Evolutionary conservation across 352 stramenopile species (phyloP).

Genomic region (Phytopythium montanum): DNA sequence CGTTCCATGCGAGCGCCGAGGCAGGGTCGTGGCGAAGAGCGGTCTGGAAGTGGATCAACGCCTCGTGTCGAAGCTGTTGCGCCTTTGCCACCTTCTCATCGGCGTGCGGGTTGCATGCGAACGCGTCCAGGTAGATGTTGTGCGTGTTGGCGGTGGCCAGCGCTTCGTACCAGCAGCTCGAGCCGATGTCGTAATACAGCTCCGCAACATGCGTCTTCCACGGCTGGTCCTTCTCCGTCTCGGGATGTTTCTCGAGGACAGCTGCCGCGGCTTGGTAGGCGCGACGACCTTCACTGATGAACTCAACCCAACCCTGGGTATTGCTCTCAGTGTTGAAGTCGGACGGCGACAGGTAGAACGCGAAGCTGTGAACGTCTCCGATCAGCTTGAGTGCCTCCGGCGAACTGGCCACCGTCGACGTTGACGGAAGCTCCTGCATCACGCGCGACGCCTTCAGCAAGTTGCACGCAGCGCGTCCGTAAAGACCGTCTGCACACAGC

Average conservation of each 20-base stretch:
- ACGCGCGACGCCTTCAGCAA: slow-evolving; percentile 54
- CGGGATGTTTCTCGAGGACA: slow-evolving; percentile 10
- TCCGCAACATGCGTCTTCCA: slow-evolving; percentile 23
- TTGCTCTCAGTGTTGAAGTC: slow-evolving; percentile 37
- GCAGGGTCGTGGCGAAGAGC: slow-evolving; percentile 37
- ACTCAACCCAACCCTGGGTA: slow-evolving; percentile 55
- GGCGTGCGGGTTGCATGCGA: slow-evolving; percentile 13
- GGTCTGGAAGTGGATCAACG: slow-evolving; percentile 17
- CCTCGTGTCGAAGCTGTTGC: not conserved
- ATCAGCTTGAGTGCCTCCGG: slow-evolving; percentile 62
- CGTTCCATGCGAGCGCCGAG: slow-evolving; percentile 73
- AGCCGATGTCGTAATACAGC: slow-evolving; percentile 62
- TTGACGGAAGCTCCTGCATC: slow-evolving; percentile 33
- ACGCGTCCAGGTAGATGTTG: slow-evolving; percentile 35
- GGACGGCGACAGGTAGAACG: slow-evolving; percentile 72
- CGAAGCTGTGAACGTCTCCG: slow-evolving; percentile 78
- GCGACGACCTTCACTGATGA: slow-evolving; percentile 47
- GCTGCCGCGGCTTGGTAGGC: slow-evolving; percentile 44
- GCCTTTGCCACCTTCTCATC: slow-evolving; percentile 2
- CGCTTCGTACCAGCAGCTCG: slow-evolving; percentile 78
- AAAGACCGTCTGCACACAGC: slow-evolving; percentile 69
- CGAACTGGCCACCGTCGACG: slow-evolving; percentile 21
- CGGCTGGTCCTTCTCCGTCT: slow-evolving; percentile 2
- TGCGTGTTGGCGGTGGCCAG: slow-evolving; percentile 38
- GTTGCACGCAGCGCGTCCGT: slow-evolving; percentile 60